A percentile compares a stretch with the other conserved stretches of the same genome.
Conservation (phyloP, 768 basidiomycete genomes). For the Floccularia luteovirens region DNA sequence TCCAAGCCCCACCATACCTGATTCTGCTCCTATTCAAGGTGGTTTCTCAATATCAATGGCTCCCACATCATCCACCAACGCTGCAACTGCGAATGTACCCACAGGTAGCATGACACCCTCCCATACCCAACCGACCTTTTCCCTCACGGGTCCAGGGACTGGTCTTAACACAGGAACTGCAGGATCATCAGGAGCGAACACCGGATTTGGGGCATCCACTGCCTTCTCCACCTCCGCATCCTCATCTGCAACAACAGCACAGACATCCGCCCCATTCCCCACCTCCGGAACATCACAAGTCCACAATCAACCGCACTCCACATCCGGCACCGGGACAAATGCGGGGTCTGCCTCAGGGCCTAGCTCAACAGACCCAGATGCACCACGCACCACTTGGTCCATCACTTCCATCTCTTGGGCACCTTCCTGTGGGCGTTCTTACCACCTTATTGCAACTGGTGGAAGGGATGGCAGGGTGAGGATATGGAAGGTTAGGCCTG, state of each 20-base stretch:
- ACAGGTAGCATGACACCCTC: too few relatives aligned
- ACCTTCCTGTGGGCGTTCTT: slow-evolving; percentile 87
- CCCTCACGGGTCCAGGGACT: too few relatives aligned
- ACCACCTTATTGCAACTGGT: slow-evolving; percentile 91
- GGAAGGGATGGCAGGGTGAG: slow-evolving; percentile 81
- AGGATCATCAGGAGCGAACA: too few relatives aligned
- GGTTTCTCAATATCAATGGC: too few relatives aligned
- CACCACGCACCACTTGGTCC: slow-evolving; percentile 43
- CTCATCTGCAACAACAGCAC: slow-evolving; percentile 5
- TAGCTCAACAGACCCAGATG: too few relatives aligned
- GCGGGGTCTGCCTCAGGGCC: too few relatives aligned
- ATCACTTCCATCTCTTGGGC: slow-evolving; percentile 90
- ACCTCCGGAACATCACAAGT: too few relatives aligned
- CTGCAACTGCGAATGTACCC: slow-evolving; percentile 8
- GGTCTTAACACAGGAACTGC: too few relatives aligned
- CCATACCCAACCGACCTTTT: too few relatives aligned
- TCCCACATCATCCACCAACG: slow-evolving; percentile 9
- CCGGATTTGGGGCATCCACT: too few relatives aligned
- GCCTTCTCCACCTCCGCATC: neutral
- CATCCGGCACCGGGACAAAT: too few relatives aligned
- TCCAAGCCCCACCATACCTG: slow-evolving; percentile 25
- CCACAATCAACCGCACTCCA: too few relatives aligned
- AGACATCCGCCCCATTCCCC: slow-evolving; percentile 6
- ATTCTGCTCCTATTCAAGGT: slow-evolving; percentile 7
- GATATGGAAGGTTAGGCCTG: slow-evolving; percentile 81